Conservation (phyloP, 2,329 filamentous ascomycete genomes). For the Trichophyton simii region DNA sequence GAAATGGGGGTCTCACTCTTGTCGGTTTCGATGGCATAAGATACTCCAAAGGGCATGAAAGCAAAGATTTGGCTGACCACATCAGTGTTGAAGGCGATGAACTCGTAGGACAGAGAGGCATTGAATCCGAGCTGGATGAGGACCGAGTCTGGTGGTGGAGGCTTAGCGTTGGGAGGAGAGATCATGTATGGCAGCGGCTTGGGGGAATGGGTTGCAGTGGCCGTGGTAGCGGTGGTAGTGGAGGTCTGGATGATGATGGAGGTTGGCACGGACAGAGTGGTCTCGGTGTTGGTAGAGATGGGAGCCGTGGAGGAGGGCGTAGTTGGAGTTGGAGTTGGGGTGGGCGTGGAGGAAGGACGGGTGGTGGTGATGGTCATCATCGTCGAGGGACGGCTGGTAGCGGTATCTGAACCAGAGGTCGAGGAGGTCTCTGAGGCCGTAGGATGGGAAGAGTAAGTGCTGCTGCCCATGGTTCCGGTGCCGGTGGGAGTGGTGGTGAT, state of each 20-base stretch:
- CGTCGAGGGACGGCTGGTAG: background rate
- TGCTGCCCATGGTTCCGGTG: slow-evolving; percentile 5
- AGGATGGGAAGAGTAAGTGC: slow-evolving; percentile 1
- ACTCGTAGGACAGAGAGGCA: slow-evolving; percentile 68
- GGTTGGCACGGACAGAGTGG: slow-evolving; percentile 11
- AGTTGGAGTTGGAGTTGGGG: slow-evolving; percentile 7
- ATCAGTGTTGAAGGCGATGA: slow-evolving; percentile 58
- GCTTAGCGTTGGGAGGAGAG: slow-evolving; percentile 51
- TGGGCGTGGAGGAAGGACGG: background rate
- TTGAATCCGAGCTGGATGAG: slow-evolving; percentile 77
- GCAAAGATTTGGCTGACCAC: slow-evolving; percentile 77
- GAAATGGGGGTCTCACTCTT: slow-evolving; percentile 8
- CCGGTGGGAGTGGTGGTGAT: background rate
- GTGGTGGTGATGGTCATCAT: slow-evolving; percentile 5
- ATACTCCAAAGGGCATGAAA: slow-evolving; percentile 59
- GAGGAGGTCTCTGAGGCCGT: slow-evolving; percentile 5
- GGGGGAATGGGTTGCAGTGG: slow-evolving; percentile 24
- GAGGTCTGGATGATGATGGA: slow-evolving; percentile 17
- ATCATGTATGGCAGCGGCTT: slow-evolving; percentile 62
- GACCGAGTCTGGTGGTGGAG: slow-evolving; percentile 51
- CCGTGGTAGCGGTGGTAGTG: slow-evolving; percentile 23
- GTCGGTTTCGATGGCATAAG: slow-evolving; percentile 44
- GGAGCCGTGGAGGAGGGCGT: background rate
- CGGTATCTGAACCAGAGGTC: background rate
- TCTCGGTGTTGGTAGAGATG: slow-evolving; percentile 12